Base-by-base conservation (phyloP, 164 flowering plant genomes). In the Vitis rotundifolia region DNA sequence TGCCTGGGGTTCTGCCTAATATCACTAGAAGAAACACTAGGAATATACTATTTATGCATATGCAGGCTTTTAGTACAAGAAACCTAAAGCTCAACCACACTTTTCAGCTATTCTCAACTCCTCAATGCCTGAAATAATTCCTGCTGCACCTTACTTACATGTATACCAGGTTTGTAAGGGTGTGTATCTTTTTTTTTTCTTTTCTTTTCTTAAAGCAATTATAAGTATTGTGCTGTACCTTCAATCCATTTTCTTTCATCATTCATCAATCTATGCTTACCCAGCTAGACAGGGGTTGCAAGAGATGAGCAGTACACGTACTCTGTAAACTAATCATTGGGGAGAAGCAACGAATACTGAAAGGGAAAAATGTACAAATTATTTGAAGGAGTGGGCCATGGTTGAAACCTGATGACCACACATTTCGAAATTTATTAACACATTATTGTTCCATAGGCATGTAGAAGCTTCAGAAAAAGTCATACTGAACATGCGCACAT, bases 11-110 rank as follows among this genome's bases (percentile, higher is more conserved):
- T 76, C 61, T 68, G 53, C 67, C 61, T 19, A 64, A 61, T 49
- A 59, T 49, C 26, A 53, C 49, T 26, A 53, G 47, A 52, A 72
- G 59, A 68, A 55, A 63, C 12, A 29, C 26, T 22, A 1, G 19
- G 44, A 64, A 64, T 19, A 49, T 56, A 49, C 63, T 68, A 37
- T 8, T 15, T 29, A 75, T 66, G 66, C 70, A 60, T 53, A 57
- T 37, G 44, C 44, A 37, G 44, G 44, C 44, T 37, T 37, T 37
- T 53, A 12, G 44, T 28, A 26, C 53, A 51, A 53, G 22, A 51
- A 54, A 54, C 47, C 68, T 51, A n/a, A 11, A 64, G 31, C 11
- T 22, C 6, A 19, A n/a, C 9, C 49, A 8, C 68, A 50, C 31
- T 51, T 61, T 56, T 12, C 49, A 31, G 49, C 58, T 54, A 57